Evolutionary conservation across 345 rosid species (phyloP).

Genomic region (Abelmoschus esculentus): DNA sequence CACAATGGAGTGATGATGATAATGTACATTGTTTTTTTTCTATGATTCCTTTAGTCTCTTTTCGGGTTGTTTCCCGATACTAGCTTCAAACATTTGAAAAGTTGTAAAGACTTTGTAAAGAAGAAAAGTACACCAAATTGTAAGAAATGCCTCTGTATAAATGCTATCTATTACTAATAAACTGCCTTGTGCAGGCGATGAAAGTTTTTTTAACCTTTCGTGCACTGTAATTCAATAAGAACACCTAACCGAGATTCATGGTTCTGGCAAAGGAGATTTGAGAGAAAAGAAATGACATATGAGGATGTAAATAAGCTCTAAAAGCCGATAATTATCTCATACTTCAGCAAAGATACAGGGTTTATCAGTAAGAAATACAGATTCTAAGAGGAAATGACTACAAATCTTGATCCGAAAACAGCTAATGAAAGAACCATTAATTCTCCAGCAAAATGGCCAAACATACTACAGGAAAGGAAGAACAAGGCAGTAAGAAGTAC

Average conservation of each 20-base stretch:
- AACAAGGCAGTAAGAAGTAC: neutral
- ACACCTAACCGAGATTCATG: neutral
- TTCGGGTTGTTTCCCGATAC: conserved; percentile 6
- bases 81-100: conserved; percentile 23
- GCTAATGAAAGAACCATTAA: neutral
- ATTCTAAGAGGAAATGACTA: neutral
- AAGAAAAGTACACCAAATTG: conserved; percentile 19
- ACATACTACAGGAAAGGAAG: neutral
- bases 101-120: conserved; percentile 31
- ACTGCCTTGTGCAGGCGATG: neutral
- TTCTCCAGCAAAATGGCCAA: conserved; percentile 17
- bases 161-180: conserved; percentile 8
- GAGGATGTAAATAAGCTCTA: neutral
- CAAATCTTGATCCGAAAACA: neutral
- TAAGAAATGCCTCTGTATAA: conserved; percentile 13
- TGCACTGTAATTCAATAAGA: neutral
- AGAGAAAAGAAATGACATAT: neutral
- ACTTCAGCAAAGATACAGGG: neutral
- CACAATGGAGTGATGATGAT: conserved; percentile 8
- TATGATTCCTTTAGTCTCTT: neutral
- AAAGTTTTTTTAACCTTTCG: neutral
- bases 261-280: too few relatives aligned
- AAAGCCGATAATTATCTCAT: conserved; percentile 13
- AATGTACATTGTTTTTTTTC: conserved; percentile 9
- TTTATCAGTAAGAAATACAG: neutral